Base-by-base conservation (phyloP, 2,329 filamentous ascomycete genomes). In the Aspergillus fischeri region DNA sequence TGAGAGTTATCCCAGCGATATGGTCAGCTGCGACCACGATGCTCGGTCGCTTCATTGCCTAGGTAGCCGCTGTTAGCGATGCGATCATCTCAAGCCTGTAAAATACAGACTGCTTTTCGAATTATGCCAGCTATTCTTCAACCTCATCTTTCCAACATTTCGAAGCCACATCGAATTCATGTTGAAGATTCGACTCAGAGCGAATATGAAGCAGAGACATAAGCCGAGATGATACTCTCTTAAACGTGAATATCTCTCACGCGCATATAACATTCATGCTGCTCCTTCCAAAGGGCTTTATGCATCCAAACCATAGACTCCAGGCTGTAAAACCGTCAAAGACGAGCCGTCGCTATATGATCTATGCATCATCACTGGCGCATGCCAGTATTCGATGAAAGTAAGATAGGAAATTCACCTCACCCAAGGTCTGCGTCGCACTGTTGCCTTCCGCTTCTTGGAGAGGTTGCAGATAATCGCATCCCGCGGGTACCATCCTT, bases 1-100 rank as follows among this genome's bases (percentile, higher is more conserved):
- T 85, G 21, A 75, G 79, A 59, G 63, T 78, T 35, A 63, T 76
- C 35, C 75, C 75, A 9, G 69, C 75, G 54, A 49, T 77, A 20
- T 79, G 75, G 77, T 69, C 68, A 21, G 63, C 68, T 32, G 58
- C 74, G 35, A 58, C 63, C 48, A 63, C 70, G 42, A 60, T 68
- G 51, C 62, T 74, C 49, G 63, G 64, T 29, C 64, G 64, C 24
- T 53, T 66, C 55, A 62, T 61, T 10, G 63, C 60, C 49, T 67
- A 62, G 56, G 54, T 62, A 4, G 42, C n/a, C 4, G n/a, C 20
- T n/a, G 14, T n/a, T 14, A 21, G n/a, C 42, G n/a, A 9, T 20
- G 21, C 21, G 20, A 44, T 20, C 21, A 44, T 21, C 21, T 24
- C 44, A 47, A 24, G 11, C 44, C 6, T 47, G 44, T 47, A 27